Evolutionary conservation across 1,139 yeast genomes (phyloP).

Genomic region (Suhomyces atakaporum): DNA sequence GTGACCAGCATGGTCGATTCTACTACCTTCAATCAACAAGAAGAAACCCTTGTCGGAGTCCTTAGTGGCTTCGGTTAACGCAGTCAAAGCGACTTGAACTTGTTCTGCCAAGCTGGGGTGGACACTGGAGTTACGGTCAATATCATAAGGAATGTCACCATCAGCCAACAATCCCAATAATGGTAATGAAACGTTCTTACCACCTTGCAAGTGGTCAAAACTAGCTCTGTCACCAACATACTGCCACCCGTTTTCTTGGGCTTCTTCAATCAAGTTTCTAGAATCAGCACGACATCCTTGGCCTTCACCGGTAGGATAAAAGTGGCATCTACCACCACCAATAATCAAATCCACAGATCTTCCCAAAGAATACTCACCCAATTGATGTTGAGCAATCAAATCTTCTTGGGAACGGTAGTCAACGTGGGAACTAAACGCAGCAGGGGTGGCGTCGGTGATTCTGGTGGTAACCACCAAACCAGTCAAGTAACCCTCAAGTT

Average conservation of each 20-base stretch:
- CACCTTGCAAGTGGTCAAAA: conserved; percentile 23
- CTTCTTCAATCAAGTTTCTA: conserved; percentile 28
- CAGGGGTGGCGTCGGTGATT: conserved; percentile 29
- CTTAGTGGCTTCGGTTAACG: conserved; percentile 26
- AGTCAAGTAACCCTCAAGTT: conserved; percentile 27
- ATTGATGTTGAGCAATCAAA: conserved; percentile 30
- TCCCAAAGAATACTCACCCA: conserved; percentile 29
- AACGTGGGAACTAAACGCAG: conserved; percentile 29
- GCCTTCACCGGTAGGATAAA: conserved; percentile 21
- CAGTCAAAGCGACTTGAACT: conserved; percentile 27
- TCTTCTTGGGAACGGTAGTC: conserved; percentile 30
- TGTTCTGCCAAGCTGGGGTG: conserved; percentile 30
- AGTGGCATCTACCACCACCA: conserved; percentile 33
- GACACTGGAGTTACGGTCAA: conserved; percentile 25
- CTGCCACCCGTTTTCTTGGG: conserved; percentile 21
- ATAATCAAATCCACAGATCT: conserved; percentile 29
- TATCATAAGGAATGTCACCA: conserved; percentile 29
- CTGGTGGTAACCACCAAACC: conserved; percentile 33
- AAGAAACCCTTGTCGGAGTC: conserved; percentile 29
- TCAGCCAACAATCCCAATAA: conserved; percentile 30
- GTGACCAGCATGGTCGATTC: conserved; percentile 35
- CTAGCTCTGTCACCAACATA: conserved; percentile 26
- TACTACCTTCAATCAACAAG: conserved; percentile 29
- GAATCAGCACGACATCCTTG: conserved; percentile 26
- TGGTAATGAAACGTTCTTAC: conserved; percentile 27